Evolutionary conservation across 1,139 yeast genomes (phyloP).

Genomic region (Saccharomycopsis hybrid): DNA sequence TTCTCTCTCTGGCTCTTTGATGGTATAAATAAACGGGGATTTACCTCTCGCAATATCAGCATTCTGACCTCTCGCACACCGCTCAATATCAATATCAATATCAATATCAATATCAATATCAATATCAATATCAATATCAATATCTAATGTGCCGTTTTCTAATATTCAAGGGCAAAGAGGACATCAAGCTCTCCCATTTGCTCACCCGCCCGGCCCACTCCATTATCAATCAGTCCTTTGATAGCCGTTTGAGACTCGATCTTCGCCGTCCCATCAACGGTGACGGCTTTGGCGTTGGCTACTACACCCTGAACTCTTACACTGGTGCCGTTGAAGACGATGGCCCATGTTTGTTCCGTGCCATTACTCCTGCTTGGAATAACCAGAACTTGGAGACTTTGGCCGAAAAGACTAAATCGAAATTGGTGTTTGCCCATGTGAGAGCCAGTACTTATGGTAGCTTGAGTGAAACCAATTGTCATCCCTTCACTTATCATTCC

Average conservation of each 20-base stretch:
- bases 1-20: too few relatives aligned
- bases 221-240: constrained; percentile 92
- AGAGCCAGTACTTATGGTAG: constrained; percentile 96
- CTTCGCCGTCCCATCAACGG: constrained; percentile 91
- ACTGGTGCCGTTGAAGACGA: constrained; percentile 32
- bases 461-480: constrained; percentile 89
- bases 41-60: too few relatives aligned
- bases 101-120: too few relatives aligned
- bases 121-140: too few relatives aligned
- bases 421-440: constrained; percentile 88
- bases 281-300: constrained; percentile 97
- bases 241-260: constrained; percentile 80
- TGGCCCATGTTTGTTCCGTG: constrained; percentile 81
- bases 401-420: constrained; percentile 80
- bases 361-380: constrained; percentile 98
- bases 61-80: too few relatives aligned
- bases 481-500: constrained; percentile 82
- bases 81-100: too few relatives aligned
- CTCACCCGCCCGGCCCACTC: constrained; percentile 95
- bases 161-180: constrained; percentile 62
- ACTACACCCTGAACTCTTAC: constrained; percentile 61
- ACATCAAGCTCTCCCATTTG: constrained; percentile 77
- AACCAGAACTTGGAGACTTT: constrained; percentile 80
- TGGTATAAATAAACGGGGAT: too few relatives aligned
- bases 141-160: constrained; percentile 48